phyloP scores from a whole-genome alignment of 805 yeast genomes.

The Kuraishia capsulata region DNA sequence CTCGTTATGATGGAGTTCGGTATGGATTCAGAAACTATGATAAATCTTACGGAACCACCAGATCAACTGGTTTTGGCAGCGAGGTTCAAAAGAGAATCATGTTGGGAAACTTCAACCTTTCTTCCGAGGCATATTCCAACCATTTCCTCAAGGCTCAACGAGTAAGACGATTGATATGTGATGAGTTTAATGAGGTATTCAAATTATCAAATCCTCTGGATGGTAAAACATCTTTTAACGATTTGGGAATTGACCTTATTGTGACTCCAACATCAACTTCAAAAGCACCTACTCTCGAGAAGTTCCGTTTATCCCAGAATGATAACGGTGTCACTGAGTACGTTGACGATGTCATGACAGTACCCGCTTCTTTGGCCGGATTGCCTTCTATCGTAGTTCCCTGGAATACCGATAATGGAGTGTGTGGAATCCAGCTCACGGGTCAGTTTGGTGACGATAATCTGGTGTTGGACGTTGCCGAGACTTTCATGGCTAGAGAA shows the following conservation, averaged over 20 bases:
- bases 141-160: conserved; percentile 72
- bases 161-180: conserved; percentile 48
- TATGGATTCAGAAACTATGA: conserved; percentile 50
- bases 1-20: conserved; percentile 85
- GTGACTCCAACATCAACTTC: conserved; percentile 65
- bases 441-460: conserved; percentile 84
- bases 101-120: conserved; percentile 79
- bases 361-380: conserved; percentile 89
- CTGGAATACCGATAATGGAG: conserved; percentile 19
- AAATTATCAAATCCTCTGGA: conserved; percentile 34
- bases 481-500: background rate
- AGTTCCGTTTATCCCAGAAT: conserved; percentile 25
- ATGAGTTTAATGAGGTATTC: conserved; percentile 63
- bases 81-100: conserved; percentile 81
- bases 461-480: conserved; percentile 36
- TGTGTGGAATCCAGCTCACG: conserved; percentile 67
- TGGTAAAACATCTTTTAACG: conserved; percentile 5
- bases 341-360: conserved; percentile 75
- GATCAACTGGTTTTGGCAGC: conserved; percentile 61
- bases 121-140: conserved; percentile 62
- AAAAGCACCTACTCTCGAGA: conserved; percentile 42
- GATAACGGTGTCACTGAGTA: conserved; percentile 45
- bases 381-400: conserved; percentile 83
- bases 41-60: conserved; percentile 35
- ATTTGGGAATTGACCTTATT: conserved; percentile 53